Evolutionary conservation across 1,284 basidiomycete species (phyloP).

Genomic region (Cutaneotrichosporon mucoides): DNA sequence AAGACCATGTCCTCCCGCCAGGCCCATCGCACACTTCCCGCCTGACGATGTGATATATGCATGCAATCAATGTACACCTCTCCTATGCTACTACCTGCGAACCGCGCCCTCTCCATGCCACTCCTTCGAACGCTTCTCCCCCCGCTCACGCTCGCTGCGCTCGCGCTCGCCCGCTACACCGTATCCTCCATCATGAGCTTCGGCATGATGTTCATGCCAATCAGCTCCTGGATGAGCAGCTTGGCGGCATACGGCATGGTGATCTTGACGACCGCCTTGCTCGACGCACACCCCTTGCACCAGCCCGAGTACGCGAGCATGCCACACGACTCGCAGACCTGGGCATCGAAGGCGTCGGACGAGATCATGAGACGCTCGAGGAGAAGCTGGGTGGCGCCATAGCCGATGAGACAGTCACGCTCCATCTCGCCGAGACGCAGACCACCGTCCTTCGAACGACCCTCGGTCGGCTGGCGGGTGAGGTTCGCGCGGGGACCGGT

Average conservation of each 20-base stretch:
- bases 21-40: no score
- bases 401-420: constrained; percentile 88
- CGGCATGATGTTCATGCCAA: constrained; percentile 93
- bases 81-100: no score
- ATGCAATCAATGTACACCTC: constrained; percentile 1
- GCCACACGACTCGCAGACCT: constrained; percentile 92
- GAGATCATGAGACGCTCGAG: constrained; percentile 98
- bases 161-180: no score
- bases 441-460: constrained; percentile 94
- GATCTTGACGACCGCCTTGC: constrained; percentile 90
- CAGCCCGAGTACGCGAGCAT: constrained; percentile 90
- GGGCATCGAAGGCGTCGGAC: constrained; percentile 94
- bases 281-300: constrained; percentile 94
- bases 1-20: no score
- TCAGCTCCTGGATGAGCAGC: constrained; percentile 93
- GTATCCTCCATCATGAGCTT: constrained; percentile 67
- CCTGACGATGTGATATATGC: no score
- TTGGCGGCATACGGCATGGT: constrained; percentile 99
- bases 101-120: no score
- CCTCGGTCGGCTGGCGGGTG: constrained; percentile 97
- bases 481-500: constrained; percentile 93
- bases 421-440: constrained; percentile 99
- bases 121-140: no score
- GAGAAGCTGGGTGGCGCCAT: constrained; percentile 92
- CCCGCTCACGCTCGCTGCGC: no score